A percentile compares a stretch with the other conserved stretches of the same genome.
These are phyloP conservation scores for Anthracocystis panici-leucophaei DNA, from an alignment of 1,284 basidiomycete species.

Conservation along the genomic window DNA sequence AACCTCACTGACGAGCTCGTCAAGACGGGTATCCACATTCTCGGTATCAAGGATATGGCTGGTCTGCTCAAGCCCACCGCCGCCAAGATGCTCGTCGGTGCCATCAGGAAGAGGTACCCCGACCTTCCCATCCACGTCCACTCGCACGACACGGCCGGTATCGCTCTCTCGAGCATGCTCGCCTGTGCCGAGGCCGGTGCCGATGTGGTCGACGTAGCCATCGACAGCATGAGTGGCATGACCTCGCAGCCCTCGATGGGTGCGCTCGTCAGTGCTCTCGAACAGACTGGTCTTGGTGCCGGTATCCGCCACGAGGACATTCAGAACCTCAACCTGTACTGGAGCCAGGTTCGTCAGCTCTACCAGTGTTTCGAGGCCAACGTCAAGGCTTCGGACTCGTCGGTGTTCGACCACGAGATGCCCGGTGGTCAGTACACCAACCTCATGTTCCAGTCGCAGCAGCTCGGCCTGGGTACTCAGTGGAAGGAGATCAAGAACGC, in stretches of 20 bases:
- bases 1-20: constrained; percentile 95
- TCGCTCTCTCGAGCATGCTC: constrained; percentile 95
- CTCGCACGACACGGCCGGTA: constrained; percentile 99
- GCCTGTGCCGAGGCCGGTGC: constrained; percentile 95
- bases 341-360: constrained; percentile 95
- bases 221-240: constrained; percentile 94
- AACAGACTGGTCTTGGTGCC: constrained; percentile 93
- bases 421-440: constrained; percentile 82
- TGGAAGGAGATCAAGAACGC: constrained; percentile 99
- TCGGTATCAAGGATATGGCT: constrained; percentile 99
- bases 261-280: constrained; percentile 90
- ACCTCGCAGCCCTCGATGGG: constrained; percentile 99
- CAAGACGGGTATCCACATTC: constrained; percentile 93
- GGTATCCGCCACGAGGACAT: constrained; percentile 98
- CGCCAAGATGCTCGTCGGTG: constrained; percentile 90
- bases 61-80: constrained; percentile 95
- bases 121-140: constrained; percentile 99
- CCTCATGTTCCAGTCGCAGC: constrained; percentile 91
- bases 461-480: constrained; percentile 95
- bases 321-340: constrained; percentile 96
- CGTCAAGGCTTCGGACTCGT: constrained; percentile 85
- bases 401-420: constrained; percentile 99
- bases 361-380: constrained; percentile 99
- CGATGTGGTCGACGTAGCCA: constrained; percentile 97
- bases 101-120: constrained; percentile 94